These are phyloP conservation scores for Yarrowia sp. DNA, from an alignment of 805 yeast species.

Conservation along the genomic window DNA sequence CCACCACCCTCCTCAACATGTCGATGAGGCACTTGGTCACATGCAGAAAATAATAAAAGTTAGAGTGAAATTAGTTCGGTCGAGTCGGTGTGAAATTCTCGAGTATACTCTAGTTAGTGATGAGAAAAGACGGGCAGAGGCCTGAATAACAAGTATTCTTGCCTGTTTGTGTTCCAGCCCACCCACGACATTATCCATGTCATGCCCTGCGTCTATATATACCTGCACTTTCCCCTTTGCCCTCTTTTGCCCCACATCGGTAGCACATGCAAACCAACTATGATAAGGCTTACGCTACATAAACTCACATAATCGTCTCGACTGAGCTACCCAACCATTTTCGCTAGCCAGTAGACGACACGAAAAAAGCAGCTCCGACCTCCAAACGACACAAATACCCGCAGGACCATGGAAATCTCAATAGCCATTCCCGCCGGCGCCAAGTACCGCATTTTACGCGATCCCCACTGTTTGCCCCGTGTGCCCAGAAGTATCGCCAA, in stretches of 20 bases:
- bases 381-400: not conserved
- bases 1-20: not conserved
- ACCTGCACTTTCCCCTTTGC: not conserved
- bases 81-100: not conserved
- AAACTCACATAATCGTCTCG: not conserved
- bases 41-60: not conserved
- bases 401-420: constrained; percentile 10
- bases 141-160: too few relatives aligned
- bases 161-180: not conserved
- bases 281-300: constrained; percentile 18
- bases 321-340: too few relatives aligned
- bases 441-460: constrained; percentile 32
- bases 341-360: too few relatives aligned
- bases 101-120: too few relatives aligned
- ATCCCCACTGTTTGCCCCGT: constrained; percentile 32
- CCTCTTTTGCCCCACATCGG: not conserved
- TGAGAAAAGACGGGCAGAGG: too few relatives aligned
- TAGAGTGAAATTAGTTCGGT: not conserved
- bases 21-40: not conserved
- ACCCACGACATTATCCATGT: not conserved
- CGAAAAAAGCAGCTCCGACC: not conserved
- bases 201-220: not conserved
- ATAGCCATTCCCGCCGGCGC: constrained; percentile 32
- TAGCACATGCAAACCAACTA: constrained; percentile 13
- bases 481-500: constrained; percentile 29